Evolutionary conservation across 2,329 filamentous ascomycete species (phyloP).

Genomic region (Stachybotrys chartarum): DNA sequence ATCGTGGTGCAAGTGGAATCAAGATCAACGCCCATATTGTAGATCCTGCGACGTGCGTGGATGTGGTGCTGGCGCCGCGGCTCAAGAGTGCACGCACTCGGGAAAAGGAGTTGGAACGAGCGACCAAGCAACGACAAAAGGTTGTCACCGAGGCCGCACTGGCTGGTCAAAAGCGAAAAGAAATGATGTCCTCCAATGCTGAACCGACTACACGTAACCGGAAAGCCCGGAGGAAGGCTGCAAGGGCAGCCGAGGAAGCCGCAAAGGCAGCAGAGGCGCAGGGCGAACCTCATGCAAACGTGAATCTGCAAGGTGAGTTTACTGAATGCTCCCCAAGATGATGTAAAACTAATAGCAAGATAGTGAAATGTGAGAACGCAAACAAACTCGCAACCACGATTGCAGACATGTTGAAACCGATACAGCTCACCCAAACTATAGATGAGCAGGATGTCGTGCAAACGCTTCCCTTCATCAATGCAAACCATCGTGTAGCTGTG

Average conservation of each 20-base stretch:
- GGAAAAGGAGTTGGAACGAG: slow-evolving; percentile 55
- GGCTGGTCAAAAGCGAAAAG: slow-evolving; percentile 31
- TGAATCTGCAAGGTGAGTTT: slow-evolving; percentile 23
- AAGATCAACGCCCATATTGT: slow-evolving; percentile 55
- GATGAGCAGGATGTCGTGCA: slow-evolving; percentile 27
- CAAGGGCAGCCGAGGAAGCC: slow-evolving; percentile 8
- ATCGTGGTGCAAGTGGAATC: slow-evolving; percentile 31
- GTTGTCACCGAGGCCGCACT: slow-evolving; percentile 28
- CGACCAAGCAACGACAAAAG: slow-evolving; percentile 32
- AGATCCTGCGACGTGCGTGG: slow-evolving; percentile 27
- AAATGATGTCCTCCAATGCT: slow-evolving; percentile 14
- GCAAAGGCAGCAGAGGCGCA: slow-evolving; percentile 13
- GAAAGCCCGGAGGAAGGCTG: slow-evolving; percentile 13
- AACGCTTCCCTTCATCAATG: slow-evolving; percentile 65
- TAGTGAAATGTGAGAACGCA: slow-evolving; percentile 40
- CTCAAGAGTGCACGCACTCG: slow-evolving; percentile 54
- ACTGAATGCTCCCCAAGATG: background rate
- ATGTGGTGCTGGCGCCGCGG: slow-evolving; percentile 34
- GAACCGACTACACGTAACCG: slow-evolving; percentile 17
- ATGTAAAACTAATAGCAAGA: slow-evolving; percentile 5
- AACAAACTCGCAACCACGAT: slow-evolving; percentile 27
- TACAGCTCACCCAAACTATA: slow-evolving; percentile 34
- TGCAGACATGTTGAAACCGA: slow-evolving; percentile 30
- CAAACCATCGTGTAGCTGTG: slow-evolving; percentile 60
- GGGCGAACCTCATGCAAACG: slow-evolving; percentile 14